These are phyloP conservation scores for Coprinopsis marcescibilis DNA, from an alignment of 768 basidiomycete genomes.

Conservation along the genomic window DNA sequence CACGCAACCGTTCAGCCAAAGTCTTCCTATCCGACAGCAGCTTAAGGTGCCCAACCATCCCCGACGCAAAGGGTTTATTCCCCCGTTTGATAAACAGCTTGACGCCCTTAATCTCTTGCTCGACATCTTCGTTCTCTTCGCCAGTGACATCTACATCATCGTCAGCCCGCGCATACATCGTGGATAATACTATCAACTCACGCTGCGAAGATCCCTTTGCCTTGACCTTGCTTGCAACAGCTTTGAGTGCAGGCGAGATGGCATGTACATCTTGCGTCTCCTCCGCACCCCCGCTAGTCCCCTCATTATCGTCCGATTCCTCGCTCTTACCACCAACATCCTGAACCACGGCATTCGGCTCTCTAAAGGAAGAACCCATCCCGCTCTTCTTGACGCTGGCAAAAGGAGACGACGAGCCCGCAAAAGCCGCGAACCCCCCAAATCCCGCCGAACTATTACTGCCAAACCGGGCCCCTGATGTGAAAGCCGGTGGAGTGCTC, in stretches of 20 bases:
- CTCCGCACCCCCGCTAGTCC: no score
- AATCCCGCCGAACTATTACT: no score
- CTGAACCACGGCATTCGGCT: not conserved
- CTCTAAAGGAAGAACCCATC: not conserved
- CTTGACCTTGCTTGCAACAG: no score
- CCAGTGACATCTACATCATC: conserved; percentile 43
- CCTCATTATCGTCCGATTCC: no score
- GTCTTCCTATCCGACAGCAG: conserved; percentile 42
- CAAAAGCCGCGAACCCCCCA: conserved; percentile 27
- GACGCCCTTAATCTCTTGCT: conserved; percentile 52
- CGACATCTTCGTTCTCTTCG: conserved; percentile 57
- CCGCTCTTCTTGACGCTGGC: conserved; percentile 16
- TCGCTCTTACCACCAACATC: no score
- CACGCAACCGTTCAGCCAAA: conserved; percentile 41
- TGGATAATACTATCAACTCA: no score
- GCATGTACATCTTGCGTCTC: no score
- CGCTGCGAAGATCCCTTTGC: no score
- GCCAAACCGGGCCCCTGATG: not conserved
- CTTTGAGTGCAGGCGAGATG: conserved; percentile 19
- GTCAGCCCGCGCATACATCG: no score
- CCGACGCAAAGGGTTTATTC: conserved; percentile 49
- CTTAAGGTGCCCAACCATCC: conserved; percentile 57
- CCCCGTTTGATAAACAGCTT: conserved; percentile 58
- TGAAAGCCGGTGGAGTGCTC: not conserved
- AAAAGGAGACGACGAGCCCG: conserved; percentile 29